Conservation (phyloP, 257 asterid genomes). For the Striga asiatica region DNA sequence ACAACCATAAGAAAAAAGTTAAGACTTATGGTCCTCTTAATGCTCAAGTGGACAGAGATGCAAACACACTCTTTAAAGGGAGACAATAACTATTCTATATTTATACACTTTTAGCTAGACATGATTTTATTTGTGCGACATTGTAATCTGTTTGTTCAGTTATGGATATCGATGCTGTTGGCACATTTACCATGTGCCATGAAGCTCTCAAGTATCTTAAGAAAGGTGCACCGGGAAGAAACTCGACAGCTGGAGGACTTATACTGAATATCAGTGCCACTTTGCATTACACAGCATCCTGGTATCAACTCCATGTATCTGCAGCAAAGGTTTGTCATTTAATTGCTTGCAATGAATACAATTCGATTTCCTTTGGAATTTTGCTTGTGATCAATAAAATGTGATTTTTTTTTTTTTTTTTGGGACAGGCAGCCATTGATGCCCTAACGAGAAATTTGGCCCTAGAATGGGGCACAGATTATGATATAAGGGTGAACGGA, state of each 20-base stretch:
- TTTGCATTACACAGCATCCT: slow-evolving; percentile 75
- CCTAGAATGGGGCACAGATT: slow-evolving; percentile 86
- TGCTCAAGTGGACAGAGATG: background rate
- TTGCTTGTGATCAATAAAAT: too few relatives aligned
- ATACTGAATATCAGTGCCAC: slow-evolving; percentile 85
- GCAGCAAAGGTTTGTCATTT: slow-evolving; percentile 72
- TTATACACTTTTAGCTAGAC: background rate
- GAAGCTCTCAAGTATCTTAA: slow-evolving; percentile 61
- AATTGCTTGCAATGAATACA: background rate
- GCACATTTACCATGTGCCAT: slow-evolving; percentile 92
- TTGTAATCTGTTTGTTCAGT: slow-evolving; percentile 31
- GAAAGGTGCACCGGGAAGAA: slow-evolving; percentile 56
- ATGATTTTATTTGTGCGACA: background rate
- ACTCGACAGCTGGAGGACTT: slow-evolving; percentile 55
- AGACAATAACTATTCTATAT: background rate
- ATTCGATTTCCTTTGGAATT: background rate
- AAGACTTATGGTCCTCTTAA: background rate
- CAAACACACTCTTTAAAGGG: background rate
- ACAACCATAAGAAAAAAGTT: background rate
- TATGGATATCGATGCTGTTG: slow-evolving; percentile 84
- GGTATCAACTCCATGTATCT: slow-evolving; percentile 90
- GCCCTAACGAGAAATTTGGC: slow-evolving; percentile 74
- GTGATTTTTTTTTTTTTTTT: background rate
- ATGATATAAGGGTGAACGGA: slow-evolving; percentile 75
- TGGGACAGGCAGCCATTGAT: slow-evolving; percentile 66